Conservation (phyloP, 2,329 filamentous ascomycete species). For the Elsinoe necatrix region DNA sequence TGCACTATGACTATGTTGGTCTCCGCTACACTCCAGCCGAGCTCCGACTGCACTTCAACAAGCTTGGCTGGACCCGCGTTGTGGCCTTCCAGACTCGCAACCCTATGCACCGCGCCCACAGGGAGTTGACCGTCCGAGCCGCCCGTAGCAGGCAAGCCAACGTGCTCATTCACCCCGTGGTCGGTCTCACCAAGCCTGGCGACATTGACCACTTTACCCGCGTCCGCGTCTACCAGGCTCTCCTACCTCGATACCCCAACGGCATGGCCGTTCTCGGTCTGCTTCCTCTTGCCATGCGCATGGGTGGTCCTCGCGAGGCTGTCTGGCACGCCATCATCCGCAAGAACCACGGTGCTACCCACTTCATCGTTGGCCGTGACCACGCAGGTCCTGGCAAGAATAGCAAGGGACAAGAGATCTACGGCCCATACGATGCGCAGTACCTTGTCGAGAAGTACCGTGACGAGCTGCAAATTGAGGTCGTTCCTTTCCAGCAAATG, state of each 20-base stretch:
- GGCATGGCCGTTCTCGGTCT: conserved; percentile 97
- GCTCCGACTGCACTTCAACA: conserved; percentile 94
- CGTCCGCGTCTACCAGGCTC: conserved; percentile 95
- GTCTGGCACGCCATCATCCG: conserved; percentile 99
- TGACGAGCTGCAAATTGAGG: conserved; percentile 94
- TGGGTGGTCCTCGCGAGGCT: conserved; percentile 95
- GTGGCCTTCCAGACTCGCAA: conserved; percentile 99
- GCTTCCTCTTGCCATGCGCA: conserved; percentile 93
- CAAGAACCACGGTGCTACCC: conserved; percentile 97
- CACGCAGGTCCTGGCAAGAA: conserved; percentile 98
- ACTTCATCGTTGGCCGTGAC: conserved; percentile 98
- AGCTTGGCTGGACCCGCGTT: conserved; percentile 95
- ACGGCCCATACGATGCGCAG: conserved; percentile 96
- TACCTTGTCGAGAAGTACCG: conserved; percentile 93
- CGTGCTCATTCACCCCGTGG: conserved; percentile 96
- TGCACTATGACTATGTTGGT: conserved; percentile 98
- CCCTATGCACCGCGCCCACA: conserved; percentile 97
- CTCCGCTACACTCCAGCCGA: conserved; percentile 93
- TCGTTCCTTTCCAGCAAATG: conserved; percentile 99
- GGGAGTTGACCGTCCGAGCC: conserved; percentile 94
- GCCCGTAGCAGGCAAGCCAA: conserved; percentile 95
- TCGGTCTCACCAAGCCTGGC: conserved; percentile 95
- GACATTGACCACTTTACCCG: conserved; percentile 99
- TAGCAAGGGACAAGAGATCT: conserved; percentile 93
- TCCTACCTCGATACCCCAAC: conserved; percentile 94